Evolutionary conservation across 441 rosid species (phyloP), one percentile per base, ranked within the genome.

Genomic region (Eutrema salsugineum): DNA sequence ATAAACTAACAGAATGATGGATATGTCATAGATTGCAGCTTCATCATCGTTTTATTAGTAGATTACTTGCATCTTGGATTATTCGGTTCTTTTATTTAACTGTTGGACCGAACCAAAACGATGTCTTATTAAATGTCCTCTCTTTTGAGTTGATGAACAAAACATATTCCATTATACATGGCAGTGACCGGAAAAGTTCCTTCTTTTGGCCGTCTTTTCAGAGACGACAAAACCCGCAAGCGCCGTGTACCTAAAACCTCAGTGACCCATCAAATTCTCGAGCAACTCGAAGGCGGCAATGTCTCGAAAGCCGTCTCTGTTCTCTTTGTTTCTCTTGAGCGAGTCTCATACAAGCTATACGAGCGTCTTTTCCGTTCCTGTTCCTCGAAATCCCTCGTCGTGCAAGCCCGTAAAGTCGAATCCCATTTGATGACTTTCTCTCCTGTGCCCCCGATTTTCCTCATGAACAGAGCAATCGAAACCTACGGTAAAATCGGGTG

Each of bases 401-500:
- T 90, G 4, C 92, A 93, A 76, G 87, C 89, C 44, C 92, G 92
- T 19, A 91, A 91, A 75, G 79, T 91, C 40, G 88, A 83, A 70
- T 91, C 87, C 33, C 97, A 88, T 67, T 68, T 93, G 57, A 68
- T 82, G 12, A 66, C 87, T 5, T 84, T 82, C 81, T 71, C 58
- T 14, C 83, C 83, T 0, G 54, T 43, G 0, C 92, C 98, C 1
- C 97, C 90, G 3, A 51, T 72, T 32, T 87, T 83, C 58, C 77
- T 88, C 0, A 24, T 85, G 69, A 67, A 74, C 27, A 59, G 78
- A 67, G 72, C 78, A 3, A 74, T 74, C 47, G 78, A 73, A 5
- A 5, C 67, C 12, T 73, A 66, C n/a, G 96, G 88, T 6, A 73
- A 70, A 56, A 86, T 92, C 57, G 80, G 84, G 3, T 84, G 83